Evolutionary conservation across 2,329 filamentous ascomycete species (phyloP), one percentile per base, ranked within the genome.

Genomic region (Alternaria rosae): DNA sequence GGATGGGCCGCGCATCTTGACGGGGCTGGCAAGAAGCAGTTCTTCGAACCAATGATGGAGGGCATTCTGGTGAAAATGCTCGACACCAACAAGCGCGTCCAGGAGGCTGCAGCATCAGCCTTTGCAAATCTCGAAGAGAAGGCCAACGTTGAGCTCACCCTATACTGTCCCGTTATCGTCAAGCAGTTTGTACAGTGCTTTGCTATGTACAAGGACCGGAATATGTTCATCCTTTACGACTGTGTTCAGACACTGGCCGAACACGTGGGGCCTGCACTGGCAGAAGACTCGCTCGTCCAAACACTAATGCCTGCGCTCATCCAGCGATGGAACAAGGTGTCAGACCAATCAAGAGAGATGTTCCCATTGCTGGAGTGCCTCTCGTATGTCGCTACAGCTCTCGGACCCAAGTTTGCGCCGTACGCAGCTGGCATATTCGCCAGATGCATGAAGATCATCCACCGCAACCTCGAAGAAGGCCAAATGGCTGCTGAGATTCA

Each of bases 201-300:
- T 80, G 87, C 85, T 55, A 93, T 92, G 80, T 99, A 98, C 87
- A 98, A 99, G 85, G 94, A 98, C 80, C 91, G 93, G 74, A 99
- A 99, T 82, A 97, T 98, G 89, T 97, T 96, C 82, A 96, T 98
- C 57, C 87, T 99, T 32, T 99, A 99, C 82, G 95, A 99, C 81
- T 98, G 95, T 79, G 92, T 99, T 32, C 95, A 99, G 82, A 99
- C 95, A 0, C 84, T 99, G 59, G 95, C 95, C 4, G 95, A 99
- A 79, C 91, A 93, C 74, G 91, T 98, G 57, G 93, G 93, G 11
- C 89, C 90, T 7, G 88, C 91, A 32, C 85, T 99, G 67, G 91
- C 93, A n/a, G 86, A 88, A 64, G 91, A 91, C 7, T 88, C 94
- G 54, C 87, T 97, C n/a, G 89, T 94, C 42, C 87, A 91, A 65